phyloP scores from a whole-genome alignment of 2,329 filamentous ascomycete species.

The Colletotrichum sansevieriae region DNA sequence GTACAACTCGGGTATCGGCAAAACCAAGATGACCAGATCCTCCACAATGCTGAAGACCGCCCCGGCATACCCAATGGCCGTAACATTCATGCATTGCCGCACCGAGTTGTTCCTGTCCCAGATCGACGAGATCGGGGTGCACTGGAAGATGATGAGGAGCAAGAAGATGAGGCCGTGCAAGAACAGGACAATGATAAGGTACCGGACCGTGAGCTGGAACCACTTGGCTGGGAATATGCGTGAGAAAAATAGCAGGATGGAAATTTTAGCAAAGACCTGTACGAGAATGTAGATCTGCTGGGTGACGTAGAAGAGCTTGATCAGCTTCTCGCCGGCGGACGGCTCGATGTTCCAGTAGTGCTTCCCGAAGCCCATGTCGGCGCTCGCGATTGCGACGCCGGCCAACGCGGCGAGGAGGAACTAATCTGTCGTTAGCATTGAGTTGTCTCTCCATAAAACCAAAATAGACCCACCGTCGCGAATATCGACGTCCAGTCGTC shows the following conservation, averaged over 20 bases:
- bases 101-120: slow-evolving; percentile 41
- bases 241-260: slow-evolving; percentile 46
- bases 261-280: slow-evolving; percentile 46
- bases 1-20: slow-evolving; percentile 74
- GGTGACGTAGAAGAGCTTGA: slow-evolving; percentile 42
- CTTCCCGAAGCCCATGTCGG: slow-evolving; percentile 43
- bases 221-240: slow-evolving; percentile 43
- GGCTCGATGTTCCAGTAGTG: slow-evolving; percentile 46
- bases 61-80: slow-evolving; percentile 75
- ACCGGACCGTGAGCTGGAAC: slow-evolving; percentile 41
- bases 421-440: slow-evolving; percentile 15
- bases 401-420: slow-evolving; percentile 40
- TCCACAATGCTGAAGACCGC: slow-evolving; percentile 77
- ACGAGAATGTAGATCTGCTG: slow-evolving; percentile 46
- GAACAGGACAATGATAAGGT: slow-evolving; percentile 40
- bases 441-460: no score
- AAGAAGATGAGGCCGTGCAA: slow-evolving; percentile 43
- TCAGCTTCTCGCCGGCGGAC: slow-evolving; percentile 27
- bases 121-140: slow-evolving; percentile 38
- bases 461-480: slow-evolving; percentile 28
- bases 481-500: slow-evolving; percentile 42
- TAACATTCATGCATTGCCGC: slow-evolving; percentile 68
- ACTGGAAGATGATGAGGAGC: slow-evolving; percentile 44
- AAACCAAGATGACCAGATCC: slow-evolving; percentile 74
- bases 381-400: slow-evolving; percentile 43